Evolutionary conservation across 225 moss, liverwort and hornwort species (phyloP).

Genomic region (Physcomitrium patens): DNA sequence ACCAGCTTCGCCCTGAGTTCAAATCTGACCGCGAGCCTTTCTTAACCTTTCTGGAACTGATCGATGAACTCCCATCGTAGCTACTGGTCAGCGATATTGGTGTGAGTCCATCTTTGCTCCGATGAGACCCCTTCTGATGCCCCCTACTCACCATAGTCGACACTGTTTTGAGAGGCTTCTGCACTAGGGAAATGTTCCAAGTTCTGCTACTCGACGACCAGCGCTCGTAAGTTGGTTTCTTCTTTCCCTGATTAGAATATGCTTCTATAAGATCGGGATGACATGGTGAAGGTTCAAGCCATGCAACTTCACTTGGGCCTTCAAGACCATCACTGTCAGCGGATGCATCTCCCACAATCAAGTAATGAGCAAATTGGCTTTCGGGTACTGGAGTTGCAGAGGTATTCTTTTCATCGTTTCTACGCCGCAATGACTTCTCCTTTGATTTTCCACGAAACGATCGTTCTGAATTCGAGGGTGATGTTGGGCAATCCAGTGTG

Average conservation of each 20-base stretch:
- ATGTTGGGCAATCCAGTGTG: conserved; percentile 44
- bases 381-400: conserved; percentile 36
- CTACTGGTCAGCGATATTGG: conserved; percentile 43
- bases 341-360: conserved; percentile 25
- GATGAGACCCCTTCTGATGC: conserved; percentile 36
- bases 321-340: conserved; percentile 41
- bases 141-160: conserved; percentile 49
- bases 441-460: conserved; percentile 32
- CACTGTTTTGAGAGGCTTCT: conserved; percentile 56
- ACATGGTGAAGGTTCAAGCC: conserved; percentile 52
- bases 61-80: conserved; percentile 40
- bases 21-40: conserved; percentile 37
- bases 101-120: conserved; percentile 29
- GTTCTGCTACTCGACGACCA: conserved; percentile 47
- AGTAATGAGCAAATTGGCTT: conserved; percentile 48
- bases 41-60: conserved; percentile 16
- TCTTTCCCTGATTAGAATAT: conserved; percentile 32
- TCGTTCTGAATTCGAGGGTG: conserved; percentile 38
- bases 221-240: conserved; percentile 36
- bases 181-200: conserved; percentile 60
- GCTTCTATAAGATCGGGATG: conserved; percentile 30
- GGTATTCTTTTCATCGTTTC: conserved; percentile 49
- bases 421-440: conserved; percentile 48
- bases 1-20: conserved; percentile 53
- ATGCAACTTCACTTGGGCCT: conserved; percentile 63